These are phyloP conservation scores for Arctium minus DNA, from an alignment of 129 eudicot species.

Conservation along the genomic window DNA sequence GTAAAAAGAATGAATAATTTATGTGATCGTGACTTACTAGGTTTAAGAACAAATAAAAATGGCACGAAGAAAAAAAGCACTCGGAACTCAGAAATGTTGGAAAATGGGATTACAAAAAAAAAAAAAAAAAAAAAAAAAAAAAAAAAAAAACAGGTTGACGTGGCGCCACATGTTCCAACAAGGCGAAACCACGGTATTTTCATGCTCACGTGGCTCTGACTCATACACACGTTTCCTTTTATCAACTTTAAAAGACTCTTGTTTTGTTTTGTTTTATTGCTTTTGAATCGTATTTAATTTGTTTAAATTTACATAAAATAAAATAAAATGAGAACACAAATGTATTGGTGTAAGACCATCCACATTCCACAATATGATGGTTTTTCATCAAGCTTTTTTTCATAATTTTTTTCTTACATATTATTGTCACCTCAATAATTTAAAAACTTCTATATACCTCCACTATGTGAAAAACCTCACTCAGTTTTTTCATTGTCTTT, in stretches of 20 bases:
- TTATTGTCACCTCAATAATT: no score
- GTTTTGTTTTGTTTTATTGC: not conserved
- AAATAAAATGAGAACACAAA: not conserved
- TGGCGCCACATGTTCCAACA: constrained; percentile 28
- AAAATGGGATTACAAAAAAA: not conserved
- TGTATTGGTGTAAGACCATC: not conserved
- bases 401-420: no score
- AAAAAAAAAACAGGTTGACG: not conserved
- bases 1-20: no score
- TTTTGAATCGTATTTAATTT: not conserved
- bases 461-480: no score
- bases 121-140: not conserved
- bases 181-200: constrained; percentile 23
- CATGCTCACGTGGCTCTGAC: constrained; percentile 30
- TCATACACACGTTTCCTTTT: constrained; percentile 40
- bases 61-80: not conserved
- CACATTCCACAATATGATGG: no score
- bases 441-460: no score
- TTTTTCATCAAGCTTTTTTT: no score
- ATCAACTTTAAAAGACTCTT: not conserved
- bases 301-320: not conserved
- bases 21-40: no score
- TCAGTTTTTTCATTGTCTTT: no score
- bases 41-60: no score
- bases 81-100: not conserved